Evolutionary conservation across 2,329 filamentous ascomycete species (phyloP).

Genomic region (Aphanoascus verrucosus): DNA sequence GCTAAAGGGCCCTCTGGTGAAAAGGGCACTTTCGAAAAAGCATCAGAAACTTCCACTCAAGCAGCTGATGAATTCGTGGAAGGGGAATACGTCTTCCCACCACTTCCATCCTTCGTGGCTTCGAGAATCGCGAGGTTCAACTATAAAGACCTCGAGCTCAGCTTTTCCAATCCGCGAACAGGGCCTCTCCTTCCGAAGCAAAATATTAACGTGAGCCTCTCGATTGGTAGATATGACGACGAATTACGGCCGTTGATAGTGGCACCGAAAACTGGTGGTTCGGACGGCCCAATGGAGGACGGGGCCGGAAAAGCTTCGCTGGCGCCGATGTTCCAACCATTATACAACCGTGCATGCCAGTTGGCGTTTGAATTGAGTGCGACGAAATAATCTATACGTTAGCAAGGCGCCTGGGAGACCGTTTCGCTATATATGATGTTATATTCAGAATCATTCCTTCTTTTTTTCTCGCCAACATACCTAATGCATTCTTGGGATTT

Average conservation of each 20-base stretch:
- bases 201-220: slow-evolving; percentile 25
- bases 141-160: slow-evolving; percentile 25
- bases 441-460: no score
- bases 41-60: neutral
- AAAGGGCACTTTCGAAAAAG: neutral
- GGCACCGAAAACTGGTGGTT: neutral
- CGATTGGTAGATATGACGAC: slow-evolving; percentile 18
- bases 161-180: slow-evolving; percentile 25
- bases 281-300: slow-evolving; percentile 3
- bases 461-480: no score
- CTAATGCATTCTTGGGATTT: no score
- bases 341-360: slow-evolving; percentile 29
- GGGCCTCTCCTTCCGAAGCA: slow-evolving; percentile 25
- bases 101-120: slow-evolving; percentile 23
- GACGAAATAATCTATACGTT: slow-evolving; percentile 1
- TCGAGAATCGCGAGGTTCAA: slow-evolving; percentile 25
- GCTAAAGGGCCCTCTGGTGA: neutral
- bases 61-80: slow-evolving; percentile 13
- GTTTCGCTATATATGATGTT: no score
- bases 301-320: slow-evolving; percentile 14
- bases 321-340: slow-evolving; percentile 25
- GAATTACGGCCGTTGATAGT: slow-evolving; percentile 8
- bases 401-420: no score
- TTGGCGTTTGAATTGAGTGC: slow-evolving; percentile 30
- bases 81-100: slow-evolving; percentile 29